Evolutionary conservation across 345 rosid genomes (phyloP).

Genomic region (Melaleuca alternifolia): DNA sequence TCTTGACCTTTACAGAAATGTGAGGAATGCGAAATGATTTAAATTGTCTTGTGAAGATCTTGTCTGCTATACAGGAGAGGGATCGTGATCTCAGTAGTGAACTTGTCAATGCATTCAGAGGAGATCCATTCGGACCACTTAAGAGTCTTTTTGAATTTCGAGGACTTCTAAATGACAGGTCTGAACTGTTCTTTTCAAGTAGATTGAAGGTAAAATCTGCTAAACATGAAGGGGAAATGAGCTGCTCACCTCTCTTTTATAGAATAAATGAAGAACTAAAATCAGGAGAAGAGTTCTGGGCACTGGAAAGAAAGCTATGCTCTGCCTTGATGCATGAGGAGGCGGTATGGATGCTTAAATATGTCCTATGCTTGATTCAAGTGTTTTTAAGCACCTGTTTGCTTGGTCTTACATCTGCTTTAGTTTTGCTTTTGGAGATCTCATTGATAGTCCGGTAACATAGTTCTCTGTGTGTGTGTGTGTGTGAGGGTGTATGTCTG

Average conservation of each 20-base stretch:
- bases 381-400: not conserved
- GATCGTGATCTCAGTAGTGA: constrained; percentile 12
- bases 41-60: not conserved
- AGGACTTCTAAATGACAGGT: constrained; percentile 67
- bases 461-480: not conserved
- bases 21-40: not conserved
- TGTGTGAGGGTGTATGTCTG: not conserved
- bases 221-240: not conserved
- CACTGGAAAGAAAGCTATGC: constrained; percentile 84
- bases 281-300: constrained; percentile 78
- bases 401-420: not conserved
- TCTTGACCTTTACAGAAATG: not conserved
- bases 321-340: constrained; percentile 34
- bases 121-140: constrained; percentile 49
- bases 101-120: constrained; percentile 17
- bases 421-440: not conserved
- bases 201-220: not conserved
- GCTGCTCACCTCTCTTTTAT: not conserved
- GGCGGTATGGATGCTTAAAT: constrained; percentile 25
- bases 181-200: not conserved
- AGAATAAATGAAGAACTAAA: constrained; percentile 64
- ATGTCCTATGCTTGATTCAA: not conserved
- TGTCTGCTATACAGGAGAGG: constrained; percentile 21
- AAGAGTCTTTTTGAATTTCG: constrained; percentile 33
- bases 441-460: not conserved